phyloP scores from a whole-genome alignment of 257 asterid species.

The Solanum phureja region DNA sequence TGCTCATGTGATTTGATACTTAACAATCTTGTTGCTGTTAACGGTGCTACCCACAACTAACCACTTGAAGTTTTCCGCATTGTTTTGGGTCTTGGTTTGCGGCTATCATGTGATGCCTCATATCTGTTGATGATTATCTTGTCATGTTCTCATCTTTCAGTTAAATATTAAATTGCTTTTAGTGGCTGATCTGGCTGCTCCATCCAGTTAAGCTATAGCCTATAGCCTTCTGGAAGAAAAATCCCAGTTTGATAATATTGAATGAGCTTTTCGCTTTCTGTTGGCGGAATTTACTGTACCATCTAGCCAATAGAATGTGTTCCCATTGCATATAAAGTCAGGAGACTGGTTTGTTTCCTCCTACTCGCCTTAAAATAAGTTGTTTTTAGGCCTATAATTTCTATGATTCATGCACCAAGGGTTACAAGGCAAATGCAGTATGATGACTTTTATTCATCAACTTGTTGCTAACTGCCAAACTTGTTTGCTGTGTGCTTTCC shows the following conservation, averaged over 20 bases:
- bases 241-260: neutral
- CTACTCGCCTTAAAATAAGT: neutral
- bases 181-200: neutral
- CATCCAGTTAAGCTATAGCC: neutral
- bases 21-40: neutral
- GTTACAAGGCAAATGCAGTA: neutral
- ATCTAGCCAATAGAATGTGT: neutral
- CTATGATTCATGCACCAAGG: neutral
- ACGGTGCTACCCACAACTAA: neutral
- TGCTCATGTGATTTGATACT: neutral
- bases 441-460: neutral
- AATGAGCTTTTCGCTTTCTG: neutral
- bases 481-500: neutral
- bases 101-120: neutral
- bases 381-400: neutral
- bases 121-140: neutral
- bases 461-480: neutral
- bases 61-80: neutral
- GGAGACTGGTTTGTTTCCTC: neutral
- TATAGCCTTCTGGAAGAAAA: neutral
- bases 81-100: neutral
- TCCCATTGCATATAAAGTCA: neutral
- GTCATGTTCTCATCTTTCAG: neutral
- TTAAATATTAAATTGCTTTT: neutral
- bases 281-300: neutral